Percentiles rank a stretch among this genome's conserved stretches.
Conservation (phyloP, 2,329 filamentous ascomycete genomes). For the Xylariales sp. region DNA sequence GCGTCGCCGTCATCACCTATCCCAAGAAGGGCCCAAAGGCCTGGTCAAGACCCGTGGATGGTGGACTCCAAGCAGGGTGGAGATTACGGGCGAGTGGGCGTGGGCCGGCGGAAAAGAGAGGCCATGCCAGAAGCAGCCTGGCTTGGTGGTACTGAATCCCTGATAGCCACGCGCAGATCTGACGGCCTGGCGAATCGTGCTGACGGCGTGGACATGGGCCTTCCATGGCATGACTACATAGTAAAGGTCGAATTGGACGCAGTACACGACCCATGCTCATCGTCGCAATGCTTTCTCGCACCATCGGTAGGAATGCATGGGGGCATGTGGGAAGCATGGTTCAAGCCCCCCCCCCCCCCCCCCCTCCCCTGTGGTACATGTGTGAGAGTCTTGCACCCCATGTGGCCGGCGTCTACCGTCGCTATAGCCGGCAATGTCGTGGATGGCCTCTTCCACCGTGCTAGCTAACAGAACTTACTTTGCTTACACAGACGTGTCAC, state of each 20-base stretch:
- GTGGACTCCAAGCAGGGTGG: neutral
- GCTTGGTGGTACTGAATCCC: constrained; percentile 27
- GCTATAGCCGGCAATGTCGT: too few relatives aligned
- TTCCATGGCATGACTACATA: neutral
- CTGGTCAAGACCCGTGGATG: constrained; percentile 2
- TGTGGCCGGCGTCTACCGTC: too few relatives aligned
- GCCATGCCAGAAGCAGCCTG: constrained; percentile 22
- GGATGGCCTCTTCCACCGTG: too few relatives aligned
- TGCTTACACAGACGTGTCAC: too few relatives aligned
- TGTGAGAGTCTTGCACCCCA: too few relatives aligned
- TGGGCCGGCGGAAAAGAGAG: neutral
- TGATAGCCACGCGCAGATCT: constrained; percentile 36
- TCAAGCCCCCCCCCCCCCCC: neutral
- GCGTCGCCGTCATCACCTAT: constrained; percentile 4
- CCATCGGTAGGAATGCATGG: constrained; percentile 7
- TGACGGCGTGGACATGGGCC: constrained; percentile 2
- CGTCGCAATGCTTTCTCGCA: constrained; percentile 4
- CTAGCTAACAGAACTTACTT: too few relatives aligned
- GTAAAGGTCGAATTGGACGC: neutral
- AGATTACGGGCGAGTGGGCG: neutral
- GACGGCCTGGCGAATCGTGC: constrained; percentile 9
- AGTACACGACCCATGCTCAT: constrained; percentile 3
- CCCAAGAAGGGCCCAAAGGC: neutral
- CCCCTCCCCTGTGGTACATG: too few relatives aligned
- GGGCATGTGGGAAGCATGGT: constrained; percentile 2